Evolutionary conservation across 306 rosid species (phyloP).

Genomic region (Dalbergia oliveri): DNA sequence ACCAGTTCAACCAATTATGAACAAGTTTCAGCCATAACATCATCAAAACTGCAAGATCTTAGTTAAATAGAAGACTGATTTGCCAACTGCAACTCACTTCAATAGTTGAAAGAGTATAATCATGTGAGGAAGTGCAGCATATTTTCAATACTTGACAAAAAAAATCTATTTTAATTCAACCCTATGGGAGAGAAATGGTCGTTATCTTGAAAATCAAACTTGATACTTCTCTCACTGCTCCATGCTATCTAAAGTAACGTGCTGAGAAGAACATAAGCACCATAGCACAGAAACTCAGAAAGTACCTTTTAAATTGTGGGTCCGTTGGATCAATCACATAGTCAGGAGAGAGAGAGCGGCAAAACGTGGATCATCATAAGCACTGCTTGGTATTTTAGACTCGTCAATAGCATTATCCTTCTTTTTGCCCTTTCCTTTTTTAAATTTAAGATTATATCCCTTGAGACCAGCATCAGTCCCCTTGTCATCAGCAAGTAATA

Average conservation of each 20-base stretch:
- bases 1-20: not conserved
- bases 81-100: constrained; percentile 14
- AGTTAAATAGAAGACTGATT: not conserved
- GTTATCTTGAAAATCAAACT: not conserved
- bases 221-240: constrained; percentile 19
- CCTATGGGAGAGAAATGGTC: constrained; percentile 25
- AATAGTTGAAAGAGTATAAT: constrained; percentile 1
- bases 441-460: constrained; percentile 80
- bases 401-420: constrained; percentile 66
- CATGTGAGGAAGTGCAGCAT: not conserved
- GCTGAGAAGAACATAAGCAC: not conserved
- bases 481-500: constrained; percentile 88
- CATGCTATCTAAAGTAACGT: not conserved
- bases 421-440: constrained; percentile 69
- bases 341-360: constrained; percentile 61
- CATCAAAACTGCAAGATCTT: not conserved
- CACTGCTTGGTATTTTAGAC: constrained; percentile 69
- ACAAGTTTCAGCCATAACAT: not conserved
- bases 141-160: not conserved
- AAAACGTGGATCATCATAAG: constrained; percentile 84
- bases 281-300: constrained; percentile 32
- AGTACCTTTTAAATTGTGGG: constrained; percentile 92
- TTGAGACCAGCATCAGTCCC: constrained; percentile 61
- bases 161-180: not conserved
- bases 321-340: constrained; percentile 87